phyloP scores from a whole-genome alignment of 2,329 filamentous ascomycete species.

The Aureobasidium vineae region DNA sequence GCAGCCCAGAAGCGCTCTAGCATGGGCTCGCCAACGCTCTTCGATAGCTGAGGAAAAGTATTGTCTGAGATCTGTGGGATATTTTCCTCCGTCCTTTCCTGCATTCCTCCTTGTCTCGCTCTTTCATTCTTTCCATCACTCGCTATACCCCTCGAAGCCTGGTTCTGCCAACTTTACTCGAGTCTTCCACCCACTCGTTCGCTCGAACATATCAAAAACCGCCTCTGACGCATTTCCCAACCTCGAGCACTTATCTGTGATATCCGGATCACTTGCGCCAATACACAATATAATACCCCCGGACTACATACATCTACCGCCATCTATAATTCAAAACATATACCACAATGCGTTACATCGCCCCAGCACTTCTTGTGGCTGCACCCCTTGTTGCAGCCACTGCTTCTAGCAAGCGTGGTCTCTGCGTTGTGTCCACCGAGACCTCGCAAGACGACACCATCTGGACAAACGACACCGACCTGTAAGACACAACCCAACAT shows the following conservation, averaged over 20 bases:
- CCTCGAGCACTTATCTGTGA: background rate
- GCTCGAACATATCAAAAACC: slow-evolving; percentile 17
- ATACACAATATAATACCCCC: background rate
- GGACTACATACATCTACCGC: background rate
- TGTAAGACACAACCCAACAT: slow-evolving; percentile 38
- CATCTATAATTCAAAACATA: background rate
- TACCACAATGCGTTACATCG: slow-evolving; percentile 22
- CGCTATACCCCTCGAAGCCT: background rate
- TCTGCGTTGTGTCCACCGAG: slow-evolving; percentile 60
- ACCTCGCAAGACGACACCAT: slow-evolving; percentile 62
- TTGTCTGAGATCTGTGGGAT: slow-evolving; percentile 19
- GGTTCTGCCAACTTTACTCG: slow-evolving; percentile 8
- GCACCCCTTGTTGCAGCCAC: slow-evolving; percentile 27
- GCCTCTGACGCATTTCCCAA: slow-evolving; percentile 15
- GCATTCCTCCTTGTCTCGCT: background rate
- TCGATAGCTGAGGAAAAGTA: slow-evolving; percentile 20
- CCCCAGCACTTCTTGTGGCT: slow-evolving; percentile 11
- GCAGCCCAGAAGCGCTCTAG: slow-evolving; percentile 23
- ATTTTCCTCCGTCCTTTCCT: slow-evolving; percentile 11
- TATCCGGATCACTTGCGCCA: background rate
- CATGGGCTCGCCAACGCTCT: slow-evolving; percentile 22
- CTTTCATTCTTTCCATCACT: background rate
- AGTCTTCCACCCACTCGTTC: background rate
- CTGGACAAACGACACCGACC: slow-evolving; percentile 59
- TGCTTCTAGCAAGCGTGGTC: slow-evolving; percentile 64